These are phyloP conservation scores for Piper longum DNA, from an alignment of 164 flowering plant genomes.

Conservation along the genomic window DNA sequence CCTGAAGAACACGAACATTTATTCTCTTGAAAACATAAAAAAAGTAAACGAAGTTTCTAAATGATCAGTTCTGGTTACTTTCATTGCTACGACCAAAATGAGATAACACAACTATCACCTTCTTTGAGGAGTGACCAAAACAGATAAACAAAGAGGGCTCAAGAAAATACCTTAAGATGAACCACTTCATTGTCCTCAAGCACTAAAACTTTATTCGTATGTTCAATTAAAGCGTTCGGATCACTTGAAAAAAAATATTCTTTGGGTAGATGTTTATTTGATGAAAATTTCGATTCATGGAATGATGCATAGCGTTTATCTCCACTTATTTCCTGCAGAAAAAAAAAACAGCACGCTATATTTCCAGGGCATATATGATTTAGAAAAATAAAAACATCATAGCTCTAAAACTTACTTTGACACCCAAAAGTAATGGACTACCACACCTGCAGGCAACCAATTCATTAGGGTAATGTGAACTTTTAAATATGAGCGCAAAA, in stretches of 20 bases:
- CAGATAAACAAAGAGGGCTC: not conserved
- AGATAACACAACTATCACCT: no score
- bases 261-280: constrained; percentile 55
- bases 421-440: constrained; percentile 90
- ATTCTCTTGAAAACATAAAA: not conserved
- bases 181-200: constrained; percentile 97
- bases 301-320: constrained; percentile 30
- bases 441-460: constrained; percentile 98
- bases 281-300: constrained; percentile 44
- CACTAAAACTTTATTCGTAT: constrained; percentile 81
- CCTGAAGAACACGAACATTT: constrained; percentile 27
- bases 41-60: not conserved
- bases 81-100: no score
- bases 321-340: constrained; percentile 45
- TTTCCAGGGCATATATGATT: not conserved
- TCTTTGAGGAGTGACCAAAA: no score
- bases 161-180: constrained; percentile 63
- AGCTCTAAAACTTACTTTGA: constrained; percentile 56
- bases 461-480: constrained; percentile 91
- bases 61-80: no score
- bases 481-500: constrained; percentile 92
- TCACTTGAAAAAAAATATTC: constrained; percentile 92
- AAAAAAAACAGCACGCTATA: not conserved
- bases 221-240: constrained; percentile 87
- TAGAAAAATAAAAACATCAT: not conserved